phyloP scores from a whole-genome alignment of 805 yeast species.

The Priceomyces fermenticarens region DNA sequence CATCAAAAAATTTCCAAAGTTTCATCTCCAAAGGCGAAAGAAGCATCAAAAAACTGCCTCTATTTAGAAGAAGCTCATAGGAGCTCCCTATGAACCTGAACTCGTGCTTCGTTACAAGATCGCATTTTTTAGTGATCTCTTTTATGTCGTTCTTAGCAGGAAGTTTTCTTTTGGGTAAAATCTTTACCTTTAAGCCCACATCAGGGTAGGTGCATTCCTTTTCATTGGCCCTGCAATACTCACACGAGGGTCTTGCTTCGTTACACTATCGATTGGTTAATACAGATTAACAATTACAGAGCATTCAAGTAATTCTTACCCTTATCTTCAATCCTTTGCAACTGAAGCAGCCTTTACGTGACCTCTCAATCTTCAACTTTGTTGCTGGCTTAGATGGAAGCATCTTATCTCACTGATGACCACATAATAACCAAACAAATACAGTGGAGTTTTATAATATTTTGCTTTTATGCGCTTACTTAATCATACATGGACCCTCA shows the following conservation, averaged over 20 bases:
- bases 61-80: conserved; percentile 17
- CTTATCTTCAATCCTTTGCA: conserved; percentile 14
- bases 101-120: no score
- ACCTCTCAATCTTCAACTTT: not conserved
- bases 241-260: conserved; percentile 22
- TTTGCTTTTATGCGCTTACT: no score
- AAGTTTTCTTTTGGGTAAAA: no score
- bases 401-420: no score
- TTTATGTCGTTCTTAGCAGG: no score
- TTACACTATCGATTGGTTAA: conserved; percentile 16
- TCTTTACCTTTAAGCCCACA: no score
- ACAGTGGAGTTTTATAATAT: no score
- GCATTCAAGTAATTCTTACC: conserved; percentile 1
- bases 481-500: no score
- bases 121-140: no score
- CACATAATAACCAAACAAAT: no score
- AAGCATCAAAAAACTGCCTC: conserved; percentile 14
- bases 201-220: conserved; percentile 16
- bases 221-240: conserved; percentile 22
- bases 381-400: no score
- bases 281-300: no score
- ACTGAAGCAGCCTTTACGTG: conserved; percentile 8
- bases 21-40: conserved; percentile 10
- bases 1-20: conserved; percentile 17
- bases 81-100: not conserved